Evolutionary conservation across 192 early-diverging fungal genomes (phyloP), one percentile per base, ranked within the genome.

Genomic region (Kappamyces sp.): DNA sequence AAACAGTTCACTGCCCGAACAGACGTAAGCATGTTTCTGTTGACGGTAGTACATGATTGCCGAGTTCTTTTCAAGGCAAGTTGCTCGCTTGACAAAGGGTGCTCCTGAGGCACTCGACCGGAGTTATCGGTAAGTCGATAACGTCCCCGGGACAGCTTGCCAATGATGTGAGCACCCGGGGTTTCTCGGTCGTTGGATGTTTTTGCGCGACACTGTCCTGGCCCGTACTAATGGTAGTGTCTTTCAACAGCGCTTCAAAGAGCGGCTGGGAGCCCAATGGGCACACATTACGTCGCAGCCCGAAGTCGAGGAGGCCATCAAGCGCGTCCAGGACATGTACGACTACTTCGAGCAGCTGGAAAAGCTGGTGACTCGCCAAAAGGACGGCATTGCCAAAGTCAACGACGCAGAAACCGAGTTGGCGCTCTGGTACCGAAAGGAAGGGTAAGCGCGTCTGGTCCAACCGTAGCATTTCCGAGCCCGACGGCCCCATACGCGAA

Each of bases 241-340:
- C 53, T 75, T 79, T 51, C 69, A 71, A 40, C 77, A 79, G 62
- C 68, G 73, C 31, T 62, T 72, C 33, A 62, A 60, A 47, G 77
- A 79, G 53, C 68, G 69, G 50, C 49, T 79, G 32, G 69, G 69
- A 35, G 57, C 52, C 12, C 55, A 66, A 63, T 67, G 66, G 62
- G 66, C 67, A 4, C 77, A 79, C 40, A 63, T 79, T 51, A 79
- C 77, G 1, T 52, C 68, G 12, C 77, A 79, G 52, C 77, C 77
- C 12, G 77, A 79, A 73, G 77, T 79, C 23, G 77, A 79, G 40
- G 77, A 79, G 42, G 70, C 77, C 4, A 67, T 61, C 4, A 66
- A 74, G 35, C 68, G 74, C 32, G 69, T 79, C 4, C 60, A 75
- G 44, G 61, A 44, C 10, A 69, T 79, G 73, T 60, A 66, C 58